A percentile compares a stretch with the other conserved stretches of the same genome.
Conservation (phyloP, 140 eudicot species). For the Cichorium intybus region DNA sequence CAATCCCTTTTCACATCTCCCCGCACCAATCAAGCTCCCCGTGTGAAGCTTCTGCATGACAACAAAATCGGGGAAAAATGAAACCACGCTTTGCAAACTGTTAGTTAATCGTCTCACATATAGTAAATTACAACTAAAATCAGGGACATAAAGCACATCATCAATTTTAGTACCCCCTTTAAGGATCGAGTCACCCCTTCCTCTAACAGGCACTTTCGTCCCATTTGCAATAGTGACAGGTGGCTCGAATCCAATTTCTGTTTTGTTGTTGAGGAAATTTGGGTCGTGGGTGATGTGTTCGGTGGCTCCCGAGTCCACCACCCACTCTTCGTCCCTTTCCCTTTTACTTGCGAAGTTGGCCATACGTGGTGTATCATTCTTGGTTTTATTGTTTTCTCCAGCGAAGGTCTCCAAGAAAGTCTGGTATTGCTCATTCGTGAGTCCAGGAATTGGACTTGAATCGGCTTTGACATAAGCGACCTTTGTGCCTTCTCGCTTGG, state of each 20-base stretch:
- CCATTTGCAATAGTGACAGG: too few relatives aligned
- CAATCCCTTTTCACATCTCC: background rate
- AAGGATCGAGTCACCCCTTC: too few relatives aligned
- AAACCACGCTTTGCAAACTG: background rate
- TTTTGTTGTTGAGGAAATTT: too few relatives aligned
- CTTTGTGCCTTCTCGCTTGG: background rate
- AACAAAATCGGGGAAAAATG: background rate
- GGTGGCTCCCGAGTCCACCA: too few relatives aligned
- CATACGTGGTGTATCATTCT: background rate
- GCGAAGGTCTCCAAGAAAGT: background rate
- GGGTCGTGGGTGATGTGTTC: too few relatives aligned
- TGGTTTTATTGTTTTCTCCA: background rate
- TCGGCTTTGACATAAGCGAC: background rate
- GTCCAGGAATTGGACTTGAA: background rate
- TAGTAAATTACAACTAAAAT: background rate
- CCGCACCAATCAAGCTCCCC: too few relatives aligned
- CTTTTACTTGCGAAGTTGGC: background rate
- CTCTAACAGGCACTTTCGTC: too few relatives aligned
- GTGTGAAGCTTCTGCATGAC: background rate
- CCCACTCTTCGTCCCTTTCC: too few relatives aligned
- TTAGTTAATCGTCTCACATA: background rate
- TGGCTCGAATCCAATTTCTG: too few relatives aligned
- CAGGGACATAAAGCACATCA: too few relatives aligned
- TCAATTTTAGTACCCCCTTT: background rate
- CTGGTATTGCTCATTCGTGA: background rate